A percentile compares a stretch with the other conserved stretches of the same genome.
These are phyloP conservation scores for Fusarium sp. DNA, from an alignment of 2,329 filamentous ascomycete genomes.

Conservation along the genomic window DNA sequence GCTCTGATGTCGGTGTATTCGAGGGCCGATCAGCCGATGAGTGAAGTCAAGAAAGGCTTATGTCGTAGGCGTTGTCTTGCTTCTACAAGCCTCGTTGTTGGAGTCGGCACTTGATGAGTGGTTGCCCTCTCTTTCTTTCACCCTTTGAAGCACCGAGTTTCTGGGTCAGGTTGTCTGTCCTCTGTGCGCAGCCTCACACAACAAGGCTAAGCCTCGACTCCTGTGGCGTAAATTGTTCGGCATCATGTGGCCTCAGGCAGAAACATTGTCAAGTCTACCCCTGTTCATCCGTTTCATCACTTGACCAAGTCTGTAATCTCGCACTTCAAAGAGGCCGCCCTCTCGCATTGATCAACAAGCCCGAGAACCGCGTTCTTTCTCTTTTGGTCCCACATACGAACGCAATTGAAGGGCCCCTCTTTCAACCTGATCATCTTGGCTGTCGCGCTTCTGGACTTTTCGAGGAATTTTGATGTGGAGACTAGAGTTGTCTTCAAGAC, in stretches of 20 bases:
- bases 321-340: slow-evolving; percentile 21
- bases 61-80: slow-evolving; percentile 10
- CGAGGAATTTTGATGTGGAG: slow-evolving; percentile 20
- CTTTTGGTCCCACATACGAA: neutral
- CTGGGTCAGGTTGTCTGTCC: slow-evolving; percentile 38
- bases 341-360: slow-evolving; percentile 3
- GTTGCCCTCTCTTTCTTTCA: slow-evolving; percentile 22
- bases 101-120: slow-evolving; percentile 13
- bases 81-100: slow-evolving; percentile 16
- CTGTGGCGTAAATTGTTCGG: neutral
- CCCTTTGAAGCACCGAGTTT: slow-evolving; percentile 34
- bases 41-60: neutral
- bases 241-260: slow-evolving; percentile 40
- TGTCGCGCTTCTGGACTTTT: neutral
- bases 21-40: neutral
- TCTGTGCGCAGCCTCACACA: slow-evolving; percentile 37
- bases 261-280: slow-evolving; percentile 11
- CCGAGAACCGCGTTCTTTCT: neutral
- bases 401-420: neutral
- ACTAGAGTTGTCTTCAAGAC: slow-evolving; percentile 26
- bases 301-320: neutral
- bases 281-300: slow-evolving; percentile 18
- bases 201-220: slow-evolving; percentile 30
- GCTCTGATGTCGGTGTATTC: slow-evolving; percentile 1
- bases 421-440: neutral